Conservation (phyloP, 371 early-diverging fungal species). For the Haplosporangium sp. region DNA sequence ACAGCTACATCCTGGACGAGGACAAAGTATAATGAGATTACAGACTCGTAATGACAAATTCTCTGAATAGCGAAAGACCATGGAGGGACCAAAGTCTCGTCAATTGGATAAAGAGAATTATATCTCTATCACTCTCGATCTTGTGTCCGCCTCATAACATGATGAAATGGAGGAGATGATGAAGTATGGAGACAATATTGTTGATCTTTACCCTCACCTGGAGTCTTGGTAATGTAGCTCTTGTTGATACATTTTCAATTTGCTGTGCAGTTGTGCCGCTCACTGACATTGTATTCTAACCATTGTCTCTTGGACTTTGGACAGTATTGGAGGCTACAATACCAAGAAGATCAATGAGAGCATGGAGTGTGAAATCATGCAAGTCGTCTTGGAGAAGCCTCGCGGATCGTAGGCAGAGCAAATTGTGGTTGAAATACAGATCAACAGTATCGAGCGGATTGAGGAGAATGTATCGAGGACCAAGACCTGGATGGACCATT, state of each 20-base stretch:
- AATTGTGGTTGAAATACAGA: conserved; percentile 83
- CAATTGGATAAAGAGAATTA: not conserved
- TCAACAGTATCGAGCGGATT: conserved; percentile 89
- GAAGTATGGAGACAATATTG: conserved; percentile 84
- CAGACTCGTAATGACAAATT: not conserved
- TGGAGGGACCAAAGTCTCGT: no score
- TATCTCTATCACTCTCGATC: not conserved
- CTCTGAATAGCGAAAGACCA: not conserved
- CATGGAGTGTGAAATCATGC: conserved; percentile 98
- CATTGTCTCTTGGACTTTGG: conserved; percentile 2
- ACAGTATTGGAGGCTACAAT: conserved; percentile 81
- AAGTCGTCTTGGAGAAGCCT: conserved; percentile 94
- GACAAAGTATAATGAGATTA: conserved; percentile 73
- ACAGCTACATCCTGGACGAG: conserved; percentile 93
- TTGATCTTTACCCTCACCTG: conserved; percentile 93
- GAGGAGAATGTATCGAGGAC: conserved; percentile 86
- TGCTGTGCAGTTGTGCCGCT: not conserved
- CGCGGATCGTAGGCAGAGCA: conserved; percentile 84
- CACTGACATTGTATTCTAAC: not conserved
- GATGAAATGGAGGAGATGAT: conserved; percentile 90
- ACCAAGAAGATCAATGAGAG: conserved; percentile 95
- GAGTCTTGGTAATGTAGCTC: conserved; percentile 72
- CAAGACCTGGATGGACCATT: conserved; percentile 72
- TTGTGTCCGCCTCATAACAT: not conserved
- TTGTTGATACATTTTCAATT: not conserved